Evolutionary conservation across 139 green algal genomes (phyloP), one percentile per base, ranked within the genome.

Genomic region (Volvox reticuliferus): DNA sequence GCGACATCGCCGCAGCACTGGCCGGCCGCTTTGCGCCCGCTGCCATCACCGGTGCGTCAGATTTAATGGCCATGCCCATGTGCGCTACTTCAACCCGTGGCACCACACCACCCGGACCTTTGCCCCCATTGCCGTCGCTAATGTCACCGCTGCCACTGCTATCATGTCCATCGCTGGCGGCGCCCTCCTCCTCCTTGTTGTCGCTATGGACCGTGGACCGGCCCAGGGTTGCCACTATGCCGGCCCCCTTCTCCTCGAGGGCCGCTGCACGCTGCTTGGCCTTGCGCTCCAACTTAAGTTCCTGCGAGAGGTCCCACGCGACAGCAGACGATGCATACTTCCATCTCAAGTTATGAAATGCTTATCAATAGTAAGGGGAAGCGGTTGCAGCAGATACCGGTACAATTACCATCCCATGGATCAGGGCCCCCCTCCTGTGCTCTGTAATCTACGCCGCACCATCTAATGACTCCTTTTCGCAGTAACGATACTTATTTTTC

Each of bases 11-110:
- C 44, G 62, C 87, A n/a, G 65, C 83, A 5, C 44, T 55, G 9
- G 63, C 89, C 17, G 20, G 2, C n/a, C 32, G 16, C 65, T 63
- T 36, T 32, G 37, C 19, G n/a, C 17, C 50, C 44, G 55, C 75
- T 35, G 62, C 77, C 73, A 33, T 69, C 37, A 83, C 78, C 71
- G 79, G 81, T 28, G 82, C 69, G 55, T 63, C 75, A 5, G 81
- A n/a, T 37, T 86, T 86, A 12, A 37, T 82, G 37, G 84, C 86
- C 94, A 97, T 96, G 36, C 93, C 95, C 36, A 94, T 19, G 73
- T 95, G 90, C 9, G 94, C 89, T 17, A 91, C 79, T 73, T 94
- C 92, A n/a, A 50, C 75, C 50, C 73, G 82, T 14, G 44, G 16
- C 0, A n/a, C 22, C 1, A n/a, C 22, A 26, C 13, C 12, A 21